A percentile compares a stretch with the other conserved stretches of the same genome.
Conservation (phyloP, 768 basidiomycete species). For the Coprinellus micaceus region DNA sequence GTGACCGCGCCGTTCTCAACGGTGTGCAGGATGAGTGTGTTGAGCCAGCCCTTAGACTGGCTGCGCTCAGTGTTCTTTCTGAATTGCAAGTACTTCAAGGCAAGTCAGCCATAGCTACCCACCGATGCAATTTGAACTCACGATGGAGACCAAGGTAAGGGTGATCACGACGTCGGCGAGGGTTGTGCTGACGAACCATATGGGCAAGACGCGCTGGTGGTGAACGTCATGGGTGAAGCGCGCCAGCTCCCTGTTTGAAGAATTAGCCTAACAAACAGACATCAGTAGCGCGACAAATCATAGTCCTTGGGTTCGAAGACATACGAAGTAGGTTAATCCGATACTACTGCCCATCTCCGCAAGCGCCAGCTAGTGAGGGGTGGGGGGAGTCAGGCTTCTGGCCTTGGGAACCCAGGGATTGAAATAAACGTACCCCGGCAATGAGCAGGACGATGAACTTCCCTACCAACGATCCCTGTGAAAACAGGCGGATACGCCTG, state of each 20-base stretch:
- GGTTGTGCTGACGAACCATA: not conserved
- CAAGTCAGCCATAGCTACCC: not conserved
- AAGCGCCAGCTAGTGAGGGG: not conserved
- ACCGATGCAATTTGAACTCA: not conserved
- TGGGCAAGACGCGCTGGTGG: not conserved
- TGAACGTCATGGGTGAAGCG: not conserved
- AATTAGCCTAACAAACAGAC: not conserved
- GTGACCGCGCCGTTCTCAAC: not conserved
- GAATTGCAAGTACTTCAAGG: not conserved
- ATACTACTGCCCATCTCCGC: not conserved
- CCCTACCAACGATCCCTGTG: not conserved
- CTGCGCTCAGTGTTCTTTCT: not conserved
- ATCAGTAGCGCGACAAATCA: not conserved
- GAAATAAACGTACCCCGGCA: not conserved
- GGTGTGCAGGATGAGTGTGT: not conserved
- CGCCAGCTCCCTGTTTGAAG: not conserved
- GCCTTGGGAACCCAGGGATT: not conserved
- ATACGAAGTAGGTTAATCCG: not conserved
- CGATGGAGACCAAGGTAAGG: not conserved
- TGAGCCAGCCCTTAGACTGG: not conserved
- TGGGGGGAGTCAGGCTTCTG: not conserved
- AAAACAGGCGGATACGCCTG: not conserved
- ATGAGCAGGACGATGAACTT: not conserved
- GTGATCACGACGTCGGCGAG: not conserved
- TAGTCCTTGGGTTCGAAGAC: not conserved